Conservation (phyloP, 257 asterid species). For the Linaria vulgaris region DNA sequence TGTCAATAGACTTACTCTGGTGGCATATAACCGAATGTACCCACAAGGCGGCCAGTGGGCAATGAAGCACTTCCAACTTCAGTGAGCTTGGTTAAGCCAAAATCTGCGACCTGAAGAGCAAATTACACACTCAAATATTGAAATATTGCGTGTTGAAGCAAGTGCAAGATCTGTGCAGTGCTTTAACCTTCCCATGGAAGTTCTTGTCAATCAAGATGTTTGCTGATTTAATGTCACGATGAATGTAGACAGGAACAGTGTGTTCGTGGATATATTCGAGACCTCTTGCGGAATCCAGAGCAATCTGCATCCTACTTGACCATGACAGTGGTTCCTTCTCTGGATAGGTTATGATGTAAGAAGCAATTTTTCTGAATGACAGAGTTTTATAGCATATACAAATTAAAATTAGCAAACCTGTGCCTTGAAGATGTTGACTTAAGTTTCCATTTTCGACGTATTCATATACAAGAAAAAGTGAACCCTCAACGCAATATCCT, state of each 20-base stretch:
- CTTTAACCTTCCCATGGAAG: conserved; percentile 81
- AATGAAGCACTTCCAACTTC: conserved; percentile 82
- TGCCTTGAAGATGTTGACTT: conserved; percentile 84
- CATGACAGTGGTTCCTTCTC: conserved; percentile 84
- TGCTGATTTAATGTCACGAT: conserved; percentile 95
- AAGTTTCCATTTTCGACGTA: conserved; percentile 86
- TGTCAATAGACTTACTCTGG: conserved; percentile 70
- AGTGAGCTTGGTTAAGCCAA: conserved; percentile 87
- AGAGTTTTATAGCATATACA: conserved; percentile 9
- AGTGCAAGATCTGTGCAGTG: conserved; percentile 21
- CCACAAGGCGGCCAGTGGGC: conserved; percentile 86
- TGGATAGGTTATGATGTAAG: conserved; percentile 34
- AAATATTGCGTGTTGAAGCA: conserved; percentile 25
- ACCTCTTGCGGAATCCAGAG: conserved; percentile 97
- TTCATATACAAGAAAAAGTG: conserved; percentile 94
- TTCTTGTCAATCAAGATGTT: conserved; percentile 88
- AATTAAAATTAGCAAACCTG: conserved; percentile 45
- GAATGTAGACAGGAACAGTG: conserved; percentile 91
- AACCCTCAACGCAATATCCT: conserved; percentile 92
- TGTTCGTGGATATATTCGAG: conserved; percentile 98
- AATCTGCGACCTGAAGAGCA: conserved; percentile 83
- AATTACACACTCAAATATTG: conserved; percentile 9
- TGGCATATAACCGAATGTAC: conserved; percentile 98
- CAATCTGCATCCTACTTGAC: conserved; percentile 88
- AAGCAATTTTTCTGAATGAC: conserved; percentile 18